A percentile compares a stretch with the other conserved stretches of the same genome.
Evolutionary conservation across 306 rosid species (phyloP).

Genomic region (Parietaria judaica): DNA sequence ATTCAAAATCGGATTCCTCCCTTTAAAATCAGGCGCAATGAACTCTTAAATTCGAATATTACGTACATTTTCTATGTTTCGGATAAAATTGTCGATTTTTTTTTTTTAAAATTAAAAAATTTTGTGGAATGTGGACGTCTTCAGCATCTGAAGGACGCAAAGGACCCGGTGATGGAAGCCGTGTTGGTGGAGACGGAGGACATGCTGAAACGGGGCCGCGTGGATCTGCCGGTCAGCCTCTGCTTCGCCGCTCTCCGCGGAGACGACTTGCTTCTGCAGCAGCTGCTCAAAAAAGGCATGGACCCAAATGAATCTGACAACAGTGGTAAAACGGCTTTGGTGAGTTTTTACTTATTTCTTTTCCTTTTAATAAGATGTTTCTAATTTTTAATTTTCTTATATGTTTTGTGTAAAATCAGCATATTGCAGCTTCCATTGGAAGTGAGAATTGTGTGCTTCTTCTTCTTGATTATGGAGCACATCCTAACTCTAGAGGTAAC

Average conservation of each 20-base stretch:
- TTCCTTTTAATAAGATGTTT: not conserved
- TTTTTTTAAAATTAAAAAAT: no score
- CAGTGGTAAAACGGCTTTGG: conserved; percentile 78
- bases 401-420: conserved; percentile 35
- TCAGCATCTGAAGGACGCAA: conserved; percentile 63
- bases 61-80: no score
- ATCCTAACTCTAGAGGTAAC: conserved; percentile 77
- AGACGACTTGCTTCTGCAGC: conserved; percentile 68
- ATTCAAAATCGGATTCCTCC: no score
- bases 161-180: conserved; percentile 79
- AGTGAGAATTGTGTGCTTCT: conserved; percentile 59
- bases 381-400: not conserved
- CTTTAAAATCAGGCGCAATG: no score
- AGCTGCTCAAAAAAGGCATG: conserved; percentile 59
- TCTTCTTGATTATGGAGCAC: conserved; percentile 58
- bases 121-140: not conserved
- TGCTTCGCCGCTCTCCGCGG: conserved; percentile 79
- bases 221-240: conserved; percentile 82
- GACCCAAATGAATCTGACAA: conserved; percentile 79
- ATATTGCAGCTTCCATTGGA: conserved; percentile 67
- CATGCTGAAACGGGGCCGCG: conserved; percentile 75
- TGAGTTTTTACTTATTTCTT: conserved; percentile 17
- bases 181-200: conserved; percentile 71
- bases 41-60: no score
- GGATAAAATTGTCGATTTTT: no score